Evolutionary conservation across 1,284 basidiomycete genomes (phyloP).

Genomic region (Rhizoctonia solani): DNA sequence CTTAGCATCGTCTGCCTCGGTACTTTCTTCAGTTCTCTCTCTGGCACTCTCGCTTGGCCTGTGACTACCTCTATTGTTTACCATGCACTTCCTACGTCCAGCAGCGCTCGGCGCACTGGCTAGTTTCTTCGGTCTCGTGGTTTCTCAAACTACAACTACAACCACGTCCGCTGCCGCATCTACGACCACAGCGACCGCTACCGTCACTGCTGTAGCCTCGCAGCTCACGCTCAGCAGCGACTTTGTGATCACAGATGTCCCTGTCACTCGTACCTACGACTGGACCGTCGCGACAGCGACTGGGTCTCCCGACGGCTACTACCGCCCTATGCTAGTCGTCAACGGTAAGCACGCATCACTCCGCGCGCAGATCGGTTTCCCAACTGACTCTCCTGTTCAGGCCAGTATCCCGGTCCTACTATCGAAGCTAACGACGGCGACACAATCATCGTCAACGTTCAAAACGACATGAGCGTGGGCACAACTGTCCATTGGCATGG

Average conservation of each 20-base stretch:
- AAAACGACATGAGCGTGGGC: constrained; percentile 41
- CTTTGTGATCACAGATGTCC: constrained; percentile 29
- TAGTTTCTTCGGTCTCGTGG: neutral
- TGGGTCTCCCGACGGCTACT: constrained; percentile 41
- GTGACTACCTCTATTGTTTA: neutral
- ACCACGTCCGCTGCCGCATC: neutral
- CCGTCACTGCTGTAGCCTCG: neutral
- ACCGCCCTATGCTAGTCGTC: constrained; percentile 43
- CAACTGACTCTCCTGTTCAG: constrained; percentile 36
- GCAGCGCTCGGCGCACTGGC: constrained; percentile 11
- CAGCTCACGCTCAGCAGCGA: constrained; percentile 32
- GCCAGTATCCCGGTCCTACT: constrained; percentile 24
- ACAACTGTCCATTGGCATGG: constrained; percentile 47
- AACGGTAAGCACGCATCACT: constrained; percentile 44
- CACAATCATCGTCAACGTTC: constrained; percentile 42
- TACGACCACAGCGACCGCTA: neutral
- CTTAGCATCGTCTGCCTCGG: constrained; percentile 8
- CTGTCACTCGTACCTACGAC: constrained; percentile 27
- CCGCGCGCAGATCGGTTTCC: constrained; percentile 43
- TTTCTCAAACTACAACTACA: constrained; percentile 17
- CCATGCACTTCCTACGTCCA: constrained; percentile 10
- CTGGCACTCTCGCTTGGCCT: neutral
- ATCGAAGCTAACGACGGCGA: too few relatives aligned
- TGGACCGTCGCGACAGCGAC: constrained; percentile 21
- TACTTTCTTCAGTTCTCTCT: neutral